Evolutionary conservation across 129 eudicot genomes (phyloP).

Genomic region (Centaurea solstitialis): DNA sequence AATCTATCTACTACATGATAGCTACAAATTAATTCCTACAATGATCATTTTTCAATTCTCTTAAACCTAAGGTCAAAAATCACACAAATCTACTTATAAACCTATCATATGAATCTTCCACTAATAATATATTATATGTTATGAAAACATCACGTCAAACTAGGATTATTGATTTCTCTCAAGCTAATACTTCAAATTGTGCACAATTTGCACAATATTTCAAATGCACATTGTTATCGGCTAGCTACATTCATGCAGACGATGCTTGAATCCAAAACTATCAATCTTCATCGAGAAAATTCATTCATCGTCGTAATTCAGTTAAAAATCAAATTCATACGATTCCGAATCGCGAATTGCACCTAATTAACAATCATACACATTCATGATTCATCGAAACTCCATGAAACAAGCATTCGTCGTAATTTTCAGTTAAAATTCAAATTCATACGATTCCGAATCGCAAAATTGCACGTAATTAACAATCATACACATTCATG

Average conservation of each 20-base stretch:
- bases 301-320: neutral
- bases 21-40: conserved; percentile 5
- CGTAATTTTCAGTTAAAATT: too few relatives aligned
- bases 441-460: too few relatives aligned
- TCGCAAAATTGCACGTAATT: neutral
- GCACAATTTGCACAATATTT: neutral
- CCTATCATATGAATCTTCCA: conserved; percentile 3
- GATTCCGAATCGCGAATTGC: neutral
- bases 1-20: neutral
- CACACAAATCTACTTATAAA: conserved; percentile 1
- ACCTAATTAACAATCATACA: neutral
- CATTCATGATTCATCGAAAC: neutral
- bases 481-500: too few relatives aligned
- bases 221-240: conserved; percentile 2
- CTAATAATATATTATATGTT: neutral
- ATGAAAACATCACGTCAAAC: conserved; percentile 16
- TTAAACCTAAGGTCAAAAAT: conserved; percentile 6
- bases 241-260: conserved; percentile 26
- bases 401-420: too few relatives aligned
- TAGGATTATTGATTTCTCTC: neutral
- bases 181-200: neutral
- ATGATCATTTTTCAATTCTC: neutral
- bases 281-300: conserved; percentile 14
- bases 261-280: conserved; percentile 20
- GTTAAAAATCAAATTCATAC: neutral